phyloP scores from a whole-genome alignment of 108 stramenopile genomes.

The Schizochytrium sp. region DNA sequence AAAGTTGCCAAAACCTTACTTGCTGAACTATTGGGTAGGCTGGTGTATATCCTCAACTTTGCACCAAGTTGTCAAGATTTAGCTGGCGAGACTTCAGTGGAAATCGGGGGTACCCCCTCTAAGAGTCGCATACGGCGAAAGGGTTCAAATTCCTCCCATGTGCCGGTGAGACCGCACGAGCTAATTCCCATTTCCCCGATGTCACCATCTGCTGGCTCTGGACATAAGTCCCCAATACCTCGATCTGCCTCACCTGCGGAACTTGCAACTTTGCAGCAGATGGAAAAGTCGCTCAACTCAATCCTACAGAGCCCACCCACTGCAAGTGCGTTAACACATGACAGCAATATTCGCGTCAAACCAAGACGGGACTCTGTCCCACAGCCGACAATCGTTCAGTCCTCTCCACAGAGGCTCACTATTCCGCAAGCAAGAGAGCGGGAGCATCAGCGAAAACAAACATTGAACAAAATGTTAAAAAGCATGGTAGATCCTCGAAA shows the following conservation, averaged over 20 bases:
- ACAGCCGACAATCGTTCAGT: neutral
- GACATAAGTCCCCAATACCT: neutral
- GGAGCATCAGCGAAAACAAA: neutral
- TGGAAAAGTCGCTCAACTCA: no score
- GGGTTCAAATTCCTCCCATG: neutral
- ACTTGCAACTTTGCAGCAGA: no score
- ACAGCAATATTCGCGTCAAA: neutral
- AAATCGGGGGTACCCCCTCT: neutral
- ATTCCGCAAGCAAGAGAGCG: no score
- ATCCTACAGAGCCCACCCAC: no score
- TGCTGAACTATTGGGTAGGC: slow-evolving; percentile 16
- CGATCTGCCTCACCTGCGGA: neutral
- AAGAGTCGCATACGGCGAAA: neutral
- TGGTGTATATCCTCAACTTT: slow-evolving; percentile 14
- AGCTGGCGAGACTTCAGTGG: neutral
- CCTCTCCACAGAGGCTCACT: no score
- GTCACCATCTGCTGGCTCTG: no score
- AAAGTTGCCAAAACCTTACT: slow-evolving; percentile 12
- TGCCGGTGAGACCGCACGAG: no score
- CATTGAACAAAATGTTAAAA: neutral
- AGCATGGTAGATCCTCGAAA: neutral
- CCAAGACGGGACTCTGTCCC: neutral
- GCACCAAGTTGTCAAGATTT: neutral
- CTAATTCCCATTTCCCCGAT: no score
- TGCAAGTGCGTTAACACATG: neutral